Percentiles rank a stretch among this genome's conserved stretches.
Evolutionary conservation across 208 protist species (phyloP).

Genomic region (Strigomonas culicis): DNA sequence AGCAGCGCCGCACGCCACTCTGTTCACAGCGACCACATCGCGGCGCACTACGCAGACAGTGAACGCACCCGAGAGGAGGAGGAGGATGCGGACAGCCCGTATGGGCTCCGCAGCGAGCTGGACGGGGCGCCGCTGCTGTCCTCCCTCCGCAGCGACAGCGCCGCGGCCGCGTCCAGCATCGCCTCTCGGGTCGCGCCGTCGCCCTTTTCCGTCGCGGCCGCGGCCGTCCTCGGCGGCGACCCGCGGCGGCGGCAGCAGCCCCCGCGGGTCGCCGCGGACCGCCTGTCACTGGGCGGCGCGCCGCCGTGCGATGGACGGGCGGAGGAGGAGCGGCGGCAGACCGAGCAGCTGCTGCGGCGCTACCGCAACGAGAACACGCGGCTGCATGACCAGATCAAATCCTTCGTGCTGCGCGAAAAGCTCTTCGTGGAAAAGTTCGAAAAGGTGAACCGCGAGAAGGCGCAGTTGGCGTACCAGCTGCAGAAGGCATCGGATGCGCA

Average conservation of each 20-base stretch:
- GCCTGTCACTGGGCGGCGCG: too few relatives aligned
- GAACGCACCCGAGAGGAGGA: too few relatives aligned
- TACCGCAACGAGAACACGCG: constrained; percentile 55
- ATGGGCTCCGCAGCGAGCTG: too few relatives aligned
- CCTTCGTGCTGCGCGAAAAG: constrained; percentile 34
- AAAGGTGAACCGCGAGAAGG: constrained; percentile 11
- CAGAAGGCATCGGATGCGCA: too few relatives aligned
- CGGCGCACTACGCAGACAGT: too few relatives aligned
- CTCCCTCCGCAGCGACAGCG: too few relatives aligned
- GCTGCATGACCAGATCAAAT: constrained; percentile 54
- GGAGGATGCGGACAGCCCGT: too few relatives aligned
- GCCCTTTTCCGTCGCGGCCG: background rate
- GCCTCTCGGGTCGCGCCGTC: background rate
- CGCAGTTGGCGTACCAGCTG: constrained; percentile 20
- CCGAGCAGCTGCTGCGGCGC: constrained; percentile 23
- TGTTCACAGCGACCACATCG: too few relatives aligned
- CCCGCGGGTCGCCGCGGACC: background rate
- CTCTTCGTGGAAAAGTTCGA: constrained; percentile 44
- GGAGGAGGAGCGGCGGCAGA: constrained; percentile 17
- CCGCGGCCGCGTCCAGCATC: too few relatives aligned
- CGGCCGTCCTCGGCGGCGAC: background rate
- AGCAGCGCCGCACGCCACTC: too few relatives aligned
- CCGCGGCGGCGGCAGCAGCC: background rate
- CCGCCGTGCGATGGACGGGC: background rate
- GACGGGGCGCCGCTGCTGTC: too few relatives aligned